phyloP scores from a whole-genome alignment of 75 land plant species.

The Pinus tabuliformis region DNA sequence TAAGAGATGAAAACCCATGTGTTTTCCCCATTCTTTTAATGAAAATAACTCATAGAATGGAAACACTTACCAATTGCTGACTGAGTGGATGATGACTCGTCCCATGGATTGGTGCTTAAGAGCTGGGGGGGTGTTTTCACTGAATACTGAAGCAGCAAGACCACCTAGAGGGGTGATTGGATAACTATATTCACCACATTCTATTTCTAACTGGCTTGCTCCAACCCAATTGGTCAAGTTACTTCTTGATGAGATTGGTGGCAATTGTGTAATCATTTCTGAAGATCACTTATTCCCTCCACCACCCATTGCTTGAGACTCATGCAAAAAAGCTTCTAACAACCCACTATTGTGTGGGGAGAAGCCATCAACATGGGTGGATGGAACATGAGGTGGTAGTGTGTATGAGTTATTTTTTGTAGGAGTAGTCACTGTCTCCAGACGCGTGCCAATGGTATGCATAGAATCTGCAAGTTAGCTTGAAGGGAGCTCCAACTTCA shows the following conservation, averaged over 20 bases:
- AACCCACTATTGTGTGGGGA: conserved; percentile 53
- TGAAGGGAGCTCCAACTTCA: conserved; percentile 99
- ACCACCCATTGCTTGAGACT: conserved; percentile 17
- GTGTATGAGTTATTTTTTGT: too few relatives aligned
- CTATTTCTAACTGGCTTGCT: conserved; percentile 14
- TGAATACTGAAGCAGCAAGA: conserved; percentile 37
- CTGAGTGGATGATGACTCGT: conserved; percentile 18
- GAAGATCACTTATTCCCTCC: conserved; percentile 23
- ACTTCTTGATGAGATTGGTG: not conserved
- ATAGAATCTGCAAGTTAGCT: conserved; percentile 80
- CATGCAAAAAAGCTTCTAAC: conserved; percentile 48
- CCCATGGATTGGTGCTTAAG: conserved; percentile 26
- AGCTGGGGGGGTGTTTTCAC: conserved; percentile 38
- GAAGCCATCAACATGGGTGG: conserved; percentile 16
- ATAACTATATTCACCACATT: conserved; percentile 23
- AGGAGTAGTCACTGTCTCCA: too few relatives aligned
- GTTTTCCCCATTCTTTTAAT: not conserved
- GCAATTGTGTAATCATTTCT: conserved; percentile 17
- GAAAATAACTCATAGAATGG: not conserved
- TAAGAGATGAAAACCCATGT: not conserved
- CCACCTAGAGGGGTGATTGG: conserved; percentile 37
- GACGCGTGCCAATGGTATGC: too few relatives aligned
- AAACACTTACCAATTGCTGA: conserved; percentile 20
- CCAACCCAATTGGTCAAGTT: not conserved
- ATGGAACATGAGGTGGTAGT: not conserved